Percentiles rank a stretch among this genome's conserved stretches.
phyloP scores from a whole-genome alignment of 176 grass and related monocot genomes.

The Aechmea fasciata region DNA sequence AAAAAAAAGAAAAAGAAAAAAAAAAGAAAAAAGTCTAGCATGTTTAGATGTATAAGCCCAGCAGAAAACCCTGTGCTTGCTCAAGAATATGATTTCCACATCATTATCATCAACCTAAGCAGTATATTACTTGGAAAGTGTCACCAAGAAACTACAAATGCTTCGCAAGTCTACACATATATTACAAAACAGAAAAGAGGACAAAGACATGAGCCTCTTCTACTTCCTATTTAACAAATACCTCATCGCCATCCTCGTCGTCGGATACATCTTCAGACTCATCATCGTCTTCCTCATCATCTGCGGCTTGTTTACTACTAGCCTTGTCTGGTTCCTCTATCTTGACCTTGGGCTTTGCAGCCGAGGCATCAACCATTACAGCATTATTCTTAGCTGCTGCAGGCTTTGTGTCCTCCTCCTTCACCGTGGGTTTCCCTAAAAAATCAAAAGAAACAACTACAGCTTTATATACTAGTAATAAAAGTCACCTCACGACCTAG shows the following conservation, averaged over 20 bases:
- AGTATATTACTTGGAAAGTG: too few relatives aligned
- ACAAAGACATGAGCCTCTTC: neutral
- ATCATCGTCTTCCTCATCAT: slow-evolving; percentile 7
- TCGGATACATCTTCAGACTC: neutral
- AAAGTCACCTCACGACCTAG: too few relatives aligned
- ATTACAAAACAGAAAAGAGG: neutral
- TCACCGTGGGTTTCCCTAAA: slow-evolving; percentile 36
- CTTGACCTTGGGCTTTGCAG: slow-evolving; percentile 27
- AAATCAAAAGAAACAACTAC: neutral
- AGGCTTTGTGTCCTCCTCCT: slow-evolving; percentile 28
- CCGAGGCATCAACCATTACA: slow-evolving; percentile 12
- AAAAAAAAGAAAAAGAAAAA: neutral
- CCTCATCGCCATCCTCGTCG: slow-evolving; percentile 13
- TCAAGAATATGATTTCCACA: too few relatives aligned
- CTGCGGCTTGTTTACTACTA: slow-evolving; percentile 1
- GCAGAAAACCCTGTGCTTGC: too few relatives aligned
- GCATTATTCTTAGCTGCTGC: slow-evolving; percentile 12
- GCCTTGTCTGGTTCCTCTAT: slow-evolving; percentile 19
- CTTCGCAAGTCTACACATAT: too few relatives aligned
- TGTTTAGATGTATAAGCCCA: neutral
- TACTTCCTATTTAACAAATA: neutral
- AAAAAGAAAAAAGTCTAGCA: neutral
- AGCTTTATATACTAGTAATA: too few relatives aligned
- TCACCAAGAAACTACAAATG: too few relatives aligned
- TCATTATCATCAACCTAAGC: too few relatives aligned